phyloP scores from a whole-genome alignment of 2,329 filamentous ascomycete species.

The Monilinia aucupariae region DNA sequence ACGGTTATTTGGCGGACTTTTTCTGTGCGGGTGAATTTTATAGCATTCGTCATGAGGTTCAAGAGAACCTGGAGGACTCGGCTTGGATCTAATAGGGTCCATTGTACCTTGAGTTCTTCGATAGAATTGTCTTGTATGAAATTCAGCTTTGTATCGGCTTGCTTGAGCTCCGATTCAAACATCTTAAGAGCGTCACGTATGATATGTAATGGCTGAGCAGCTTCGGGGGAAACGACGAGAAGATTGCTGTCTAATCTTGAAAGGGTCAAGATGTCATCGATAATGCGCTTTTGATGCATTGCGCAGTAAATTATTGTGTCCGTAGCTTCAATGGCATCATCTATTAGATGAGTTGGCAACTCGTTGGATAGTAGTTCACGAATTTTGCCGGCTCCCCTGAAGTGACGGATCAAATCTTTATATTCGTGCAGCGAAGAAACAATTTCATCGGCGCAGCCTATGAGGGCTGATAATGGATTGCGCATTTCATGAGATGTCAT shows the following conservation, averaged over 20 bases:
- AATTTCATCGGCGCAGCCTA: slow-evolving; percentile 62
- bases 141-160: slow-evolving; percentile 60
- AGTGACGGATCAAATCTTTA: slow-evolving; percentile 56
- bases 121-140: slow-evolving; percentile 61
- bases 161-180: slow-evolving; percentile 69
- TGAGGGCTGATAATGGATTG: slow-evolving; percentile 67
- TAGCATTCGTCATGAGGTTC: slow-evolving; percentile 73
- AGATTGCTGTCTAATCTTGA: slow-evolving; percentile 67
- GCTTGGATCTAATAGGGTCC: slow-evolving; percentile 65
- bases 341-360: slow-evolving; percentile 43
- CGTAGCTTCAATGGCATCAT: slow-evolving; percentile 64
- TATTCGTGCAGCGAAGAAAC: slow-evolving; percentile 45
- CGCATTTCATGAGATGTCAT: slow-evolving; percentile 69
- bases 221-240: slow-evolving; percentile 62
- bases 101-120: slow-evolving; percentile 52
- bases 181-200: slow-evolving; percentile 67
- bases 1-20: slow-evolving; percentile 3
- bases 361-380: slow-evolving; percentile 31
- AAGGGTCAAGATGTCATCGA: slow-evolving; percentile 56
- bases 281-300: slow-evolving; percentile 66
- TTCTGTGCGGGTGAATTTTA: slow-evolving; percentile 62
- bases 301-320: slow-evolving; percentile 73
- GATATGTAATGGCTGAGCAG: slow-evolving; percentile 61
- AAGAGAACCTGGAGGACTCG: slow-evolving; percentile 74
- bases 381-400: slow-evolving; percentile 37